A percentile compares a stretch with the other conserved stretches of the same genome.
These are phyloP conservation scores for Aureobasidium uvarum DNA, from an alignment of 2,329 filamentous ascomycete genomes.

Conservation along the genomic window DNA sequence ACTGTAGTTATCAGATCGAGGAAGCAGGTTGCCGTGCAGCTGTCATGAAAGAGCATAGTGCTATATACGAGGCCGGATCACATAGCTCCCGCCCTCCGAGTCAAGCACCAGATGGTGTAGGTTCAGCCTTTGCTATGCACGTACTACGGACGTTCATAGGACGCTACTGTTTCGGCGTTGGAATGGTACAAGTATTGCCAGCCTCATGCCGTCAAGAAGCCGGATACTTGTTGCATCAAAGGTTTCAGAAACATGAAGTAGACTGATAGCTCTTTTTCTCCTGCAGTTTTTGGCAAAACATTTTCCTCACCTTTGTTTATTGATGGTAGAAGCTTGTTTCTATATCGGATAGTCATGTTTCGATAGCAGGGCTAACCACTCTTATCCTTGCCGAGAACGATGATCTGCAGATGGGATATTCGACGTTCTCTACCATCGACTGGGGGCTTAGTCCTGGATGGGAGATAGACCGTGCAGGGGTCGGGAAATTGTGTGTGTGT, in stretches of 20 bases:
- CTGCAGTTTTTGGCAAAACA: not conserved
- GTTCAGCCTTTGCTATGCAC: slow-evolving; percentile 14
- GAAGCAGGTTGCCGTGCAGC: not conserved
- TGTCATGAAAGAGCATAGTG: not conserved
- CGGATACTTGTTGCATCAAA: not conserved
- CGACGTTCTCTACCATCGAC: slow-evolving; percentile 15
- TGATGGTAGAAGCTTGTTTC: not conserved
- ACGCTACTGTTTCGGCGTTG: slow-evolving; percentile 19
- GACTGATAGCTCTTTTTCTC: not conserved
- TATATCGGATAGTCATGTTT: not conserved
- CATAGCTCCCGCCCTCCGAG: slow-evolving; percentile 2
- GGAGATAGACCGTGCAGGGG: slow-evolving; percentile 15
- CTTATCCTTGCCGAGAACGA: not conserved
- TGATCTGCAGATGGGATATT: slow-evolving; percentile 18
- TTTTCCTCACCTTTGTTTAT: not conserved
- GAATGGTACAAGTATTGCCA: not conserved
- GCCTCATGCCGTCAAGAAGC: not conserved
- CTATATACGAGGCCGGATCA: not conserved
- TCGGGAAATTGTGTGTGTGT: slow-evolving; percentile 21
- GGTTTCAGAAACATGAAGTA: not conserved
- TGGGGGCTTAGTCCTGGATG: not conserved
- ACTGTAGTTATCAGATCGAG: not conserved
- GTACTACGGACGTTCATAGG: slow-evolving; percentile 8
- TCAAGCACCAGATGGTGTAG: slow-evolving; percentile 7
- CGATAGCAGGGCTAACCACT: slow-evolving; percentile 1